These are phyloP conservation scores for Leccinum ochraceum DNA, from an alignment of 768 basidiomycete species.

Conservation along the genomic window DNA sequence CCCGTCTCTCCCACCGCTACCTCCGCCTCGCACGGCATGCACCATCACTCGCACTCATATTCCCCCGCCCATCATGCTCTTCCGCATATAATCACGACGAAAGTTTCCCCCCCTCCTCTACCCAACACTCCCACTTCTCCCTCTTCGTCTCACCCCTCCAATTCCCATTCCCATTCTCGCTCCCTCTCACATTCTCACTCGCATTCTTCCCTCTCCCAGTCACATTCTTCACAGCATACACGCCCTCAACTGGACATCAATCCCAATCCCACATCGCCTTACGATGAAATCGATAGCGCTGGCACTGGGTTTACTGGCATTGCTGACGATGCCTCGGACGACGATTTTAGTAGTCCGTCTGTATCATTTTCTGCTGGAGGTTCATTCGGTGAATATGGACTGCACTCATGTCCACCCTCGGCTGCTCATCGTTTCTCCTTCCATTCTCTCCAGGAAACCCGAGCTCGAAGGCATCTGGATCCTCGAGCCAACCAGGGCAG, in stretches of 20 bases:
- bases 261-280: constrained; percentile 34
- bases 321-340: constrained; percentile 29
- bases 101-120: constrained; percentile 30
- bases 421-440: not conserved
- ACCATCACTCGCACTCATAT: constrained; percentile 31
- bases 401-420: not conserved
- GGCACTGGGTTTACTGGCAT: constrained; percentile 26
- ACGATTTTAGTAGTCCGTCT: constrained; percentile 24
- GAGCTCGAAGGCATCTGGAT: constrained; percentile 18
- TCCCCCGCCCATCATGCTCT: constrained; percentile 15
- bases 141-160: constrained; percentile 25
- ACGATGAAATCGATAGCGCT: constrained; percentile 62
- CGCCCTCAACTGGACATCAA: constrained; percentile 33
- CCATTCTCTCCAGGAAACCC: constrained; percentile 5
- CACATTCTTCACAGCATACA: constrained; percentile 20
- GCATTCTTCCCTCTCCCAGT: constrained; percentile 24
- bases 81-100: constrained; percentile 35
- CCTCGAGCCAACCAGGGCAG: constrained; percentile 40
- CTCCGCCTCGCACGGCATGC: constrained; percentile 17
- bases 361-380: constrained; percentile 14
- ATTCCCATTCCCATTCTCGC: constrained; percentile 19
- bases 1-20: constrained; percentile 32
- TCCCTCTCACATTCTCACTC: constrained; percentile 25
- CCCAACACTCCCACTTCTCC: constrained; percentile 27
- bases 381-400: constrained; percentile 6